Conservation (phyloP, 805 yeast species). For the Diddensiella transvaalensis region DNA sequence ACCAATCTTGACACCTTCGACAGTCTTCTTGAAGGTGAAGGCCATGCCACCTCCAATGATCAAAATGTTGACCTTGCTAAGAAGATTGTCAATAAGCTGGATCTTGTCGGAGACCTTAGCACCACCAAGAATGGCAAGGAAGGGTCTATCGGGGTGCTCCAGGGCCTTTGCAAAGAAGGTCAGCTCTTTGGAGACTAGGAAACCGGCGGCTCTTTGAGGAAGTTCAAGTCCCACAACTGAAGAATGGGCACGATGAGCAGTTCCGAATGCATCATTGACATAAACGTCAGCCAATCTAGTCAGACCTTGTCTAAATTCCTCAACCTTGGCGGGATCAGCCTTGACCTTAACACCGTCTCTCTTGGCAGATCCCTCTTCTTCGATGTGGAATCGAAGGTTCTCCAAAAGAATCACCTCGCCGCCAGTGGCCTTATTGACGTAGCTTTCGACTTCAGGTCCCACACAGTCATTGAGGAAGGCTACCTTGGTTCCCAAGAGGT, state of each 20-base stretch:
- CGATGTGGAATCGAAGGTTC: conserved; percentile 95
- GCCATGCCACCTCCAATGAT: conserved; percentile 99
- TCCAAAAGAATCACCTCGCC: conserved; percentile 90
- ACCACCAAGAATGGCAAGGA: conserved; percentile 98
- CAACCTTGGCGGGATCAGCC: conserved; percentile 83
- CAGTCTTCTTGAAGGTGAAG: conserved; percentile 95
- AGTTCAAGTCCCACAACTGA: conserved; percentile 97
- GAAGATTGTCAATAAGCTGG: conserved; percentile 86
- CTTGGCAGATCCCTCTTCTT: conserved; percentile 75
- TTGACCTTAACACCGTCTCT: conserved; percentile 91
- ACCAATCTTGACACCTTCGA: conserved; percentile 84
- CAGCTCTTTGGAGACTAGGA: conserved; percentile 96
- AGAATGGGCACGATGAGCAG: conserved; percentile 99
- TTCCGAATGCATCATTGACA: conserved; percentile 97
- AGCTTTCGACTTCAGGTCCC: conserved; percentile 82
- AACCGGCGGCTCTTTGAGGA: conserved; percentile 97
- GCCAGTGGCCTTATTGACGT: conserved; percentile 64
- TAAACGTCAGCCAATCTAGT: conserved; percentile 94
- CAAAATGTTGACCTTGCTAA: conserved; percentile 91
- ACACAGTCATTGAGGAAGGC: conserved; percentile 87
- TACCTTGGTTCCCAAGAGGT: conserved; percentile 70
- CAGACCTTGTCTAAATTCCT: conserved; percentile 82
- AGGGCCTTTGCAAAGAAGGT: conserved; percentile 96
- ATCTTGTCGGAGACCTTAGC: conserved; percentile 99
- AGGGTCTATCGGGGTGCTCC: conserved; percentile 97